Conservation (phyloP, 768 basidiomycete species). For the Heimioporus sp. region DNA sequence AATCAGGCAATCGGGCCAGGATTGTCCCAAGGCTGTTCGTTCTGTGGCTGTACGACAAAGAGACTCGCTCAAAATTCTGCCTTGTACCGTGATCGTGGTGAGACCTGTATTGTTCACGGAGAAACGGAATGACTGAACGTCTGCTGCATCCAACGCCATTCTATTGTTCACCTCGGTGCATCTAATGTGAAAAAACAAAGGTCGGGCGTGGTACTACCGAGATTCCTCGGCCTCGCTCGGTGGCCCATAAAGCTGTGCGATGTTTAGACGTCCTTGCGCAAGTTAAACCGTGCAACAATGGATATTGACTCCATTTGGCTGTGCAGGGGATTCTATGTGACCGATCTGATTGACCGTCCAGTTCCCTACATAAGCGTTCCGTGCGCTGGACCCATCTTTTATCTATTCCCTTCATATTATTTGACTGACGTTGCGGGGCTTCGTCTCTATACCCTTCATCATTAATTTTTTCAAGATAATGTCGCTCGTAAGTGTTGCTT, state of each 20-base stretch:
- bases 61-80: background rate
- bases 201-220: background rate
- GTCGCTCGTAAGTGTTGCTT: constrained; percentile 19
- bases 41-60: constrained; percentile 12
- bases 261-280: constrained; percentile 1
- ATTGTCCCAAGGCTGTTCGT: background rate
- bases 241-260: background rate
- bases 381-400: background rate
- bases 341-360: constrained; percentile 9
- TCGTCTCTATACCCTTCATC: constrained; percentile 35
- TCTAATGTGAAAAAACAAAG: too few relatives aligned
- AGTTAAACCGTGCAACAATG: constrained; percentile 22
- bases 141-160: background rate
- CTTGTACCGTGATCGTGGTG: constrained; percentile 31
- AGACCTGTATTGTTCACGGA: constrained; percentile 25
- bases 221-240: constrained; percentile 10
- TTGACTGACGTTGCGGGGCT: constrained; percentile 44
- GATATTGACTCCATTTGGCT: background rate
- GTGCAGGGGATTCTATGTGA: constrained; percentile 7
- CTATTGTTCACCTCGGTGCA: constrained; percentile 24
- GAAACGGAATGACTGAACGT: constrained; percentile 6
- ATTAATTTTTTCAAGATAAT: constrained; percentile 14
- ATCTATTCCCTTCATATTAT: constrained; percentile 12
- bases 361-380: constrained; percentile 18
- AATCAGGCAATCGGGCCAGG: background rate